Base-by-base conservation (phyloP, 2,329 filamentous ascomycete species). In the Fusarium sp. region DNA sequence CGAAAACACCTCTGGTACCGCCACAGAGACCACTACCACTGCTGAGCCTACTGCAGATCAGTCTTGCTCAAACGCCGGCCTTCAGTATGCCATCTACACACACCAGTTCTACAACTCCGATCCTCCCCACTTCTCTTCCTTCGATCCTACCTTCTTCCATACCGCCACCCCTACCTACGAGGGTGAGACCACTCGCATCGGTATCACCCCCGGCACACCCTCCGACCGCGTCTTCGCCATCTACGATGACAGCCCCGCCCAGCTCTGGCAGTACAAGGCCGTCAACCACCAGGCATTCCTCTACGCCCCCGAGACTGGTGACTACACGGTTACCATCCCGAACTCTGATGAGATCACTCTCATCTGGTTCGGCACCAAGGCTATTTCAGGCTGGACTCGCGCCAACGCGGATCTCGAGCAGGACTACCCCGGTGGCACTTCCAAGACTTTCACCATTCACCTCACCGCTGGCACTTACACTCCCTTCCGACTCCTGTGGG, bases 281-380 rank as follows among this genome's bases (percentile, higher is more conserved):
- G 64, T 66, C 38, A 20, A 66, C 36, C 64, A 67, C 20, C 50
- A 10, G 1, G 62, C 62, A 12, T 67, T 44, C 44, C 42, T 67
- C 30, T 67, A 58, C 1, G 64, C 64, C 6, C 64, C 64, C 1
- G 44, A 11, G 2, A 18, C 38, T 0, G 64, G 64, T 13, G 32
- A 14, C 5, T 67, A 67, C 15, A 11, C 22, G 4, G 62, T 67
- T 10, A 67, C 64, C 5, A 32, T 67, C 3, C 64, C 64, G 15
- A 67, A 66, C 50, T 67, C 64, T 22, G 64, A 67, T 8, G 64
- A 67, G 48, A 67, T 67, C 18, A 67, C 64, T 3, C 62, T 67
- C 8, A 44, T 67, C 4, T 67, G 64, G 64, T 67, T 67, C 44
- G 64, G 64, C 3, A 1, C 14, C 9, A 67, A 67, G 42, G 64